These are phyloP conservation scores for Ceratopteris richardii DNA, from an alignment of 75 land plant genomes.

Conservation along the genomic window DNA sequence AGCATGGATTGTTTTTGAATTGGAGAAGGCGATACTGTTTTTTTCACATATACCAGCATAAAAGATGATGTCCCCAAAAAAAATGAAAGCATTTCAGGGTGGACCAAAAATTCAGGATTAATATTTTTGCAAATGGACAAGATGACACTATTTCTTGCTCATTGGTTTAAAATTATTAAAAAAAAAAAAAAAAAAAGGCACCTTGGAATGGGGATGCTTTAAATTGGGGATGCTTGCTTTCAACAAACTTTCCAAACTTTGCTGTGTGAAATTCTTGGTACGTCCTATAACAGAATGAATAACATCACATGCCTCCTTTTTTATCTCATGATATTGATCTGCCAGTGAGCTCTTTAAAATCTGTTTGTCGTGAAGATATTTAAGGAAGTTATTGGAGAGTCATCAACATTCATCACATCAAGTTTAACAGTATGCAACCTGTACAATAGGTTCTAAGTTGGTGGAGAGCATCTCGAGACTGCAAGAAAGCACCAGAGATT, in stretches of 20 bases:
- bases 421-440: not conserved
- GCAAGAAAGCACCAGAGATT: not conserved
- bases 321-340: constrained; percentile 30
- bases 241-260: constrained; percentile 15
- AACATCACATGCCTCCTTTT: constrained; percentile 18
- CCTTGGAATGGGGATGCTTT: constrained; percentile 29
- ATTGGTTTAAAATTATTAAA: too few species aligned
- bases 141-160: too few species aligned
- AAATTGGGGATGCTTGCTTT: constrained; percentile 22
- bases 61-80: too few species aligned
- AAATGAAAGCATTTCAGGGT: too few species aligned
- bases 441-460: not conserved
- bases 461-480: not conserved
- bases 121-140: too few species aligned
- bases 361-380: constrained; percentile 1
- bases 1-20: too few species aligned
- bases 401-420: not conserved
- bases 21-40: too few species aligned
- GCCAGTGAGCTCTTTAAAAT: constrained; percentile 12
- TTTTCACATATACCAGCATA: too few species aligned
- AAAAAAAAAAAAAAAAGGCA: not conserved
- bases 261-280: constrained; percentile 5
- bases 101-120: too few species aligned
- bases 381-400: not conserved
- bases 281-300: constrained; percentile 10